These are phyloP conservation scores for Immersiella caudata DNA, from an alignment of 495 filamentous ascomycete species.

Conservation along the genomic window DNA sequence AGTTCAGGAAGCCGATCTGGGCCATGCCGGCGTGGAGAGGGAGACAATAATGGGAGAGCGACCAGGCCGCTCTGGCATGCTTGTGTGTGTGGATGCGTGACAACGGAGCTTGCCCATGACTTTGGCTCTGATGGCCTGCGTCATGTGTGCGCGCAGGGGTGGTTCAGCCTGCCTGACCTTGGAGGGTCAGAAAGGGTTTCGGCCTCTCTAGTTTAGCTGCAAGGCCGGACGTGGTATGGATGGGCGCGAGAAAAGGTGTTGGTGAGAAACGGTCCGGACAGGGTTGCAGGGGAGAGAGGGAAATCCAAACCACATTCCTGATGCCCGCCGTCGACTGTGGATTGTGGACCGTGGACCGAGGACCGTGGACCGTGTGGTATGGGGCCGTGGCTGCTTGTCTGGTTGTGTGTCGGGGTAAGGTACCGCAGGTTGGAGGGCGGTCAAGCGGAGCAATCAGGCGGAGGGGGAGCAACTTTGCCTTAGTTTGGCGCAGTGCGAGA, in stretches of 20 bases:
- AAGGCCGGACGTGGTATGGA: constrained; percentile 36
- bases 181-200: constrained; percentile 36
- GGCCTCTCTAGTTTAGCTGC: constrained; percentile 32
- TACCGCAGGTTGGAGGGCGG: constrained; percentile 28
- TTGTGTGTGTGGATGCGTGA: constrained; percentile 38
- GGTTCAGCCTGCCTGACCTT: constrained; percentile 36
- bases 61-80: constrained; percentile 39
- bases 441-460: constrained; percentile 39
- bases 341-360: constrained; percentile 10
- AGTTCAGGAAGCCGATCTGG: constrained; percentile 31
- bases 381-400: constrained; percentile 24
- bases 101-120: constrained; percentile 41
- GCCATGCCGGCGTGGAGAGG: constrained; percentile 32
- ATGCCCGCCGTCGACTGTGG: constrained; percentile 6
- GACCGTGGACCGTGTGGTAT: constrained; percentile 23
- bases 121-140: constrained; percentile 36
- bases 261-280: constrained; percentile 23
- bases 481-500: constrained; percentile 16
- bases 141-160: constrained; percentile 42
- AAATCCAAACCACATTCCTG: constrained; percentile 28
- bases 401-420: constrained; percentile 23
- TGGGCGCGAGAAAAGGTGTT: constrained; percentile 26
- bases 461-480: constrained; percentile 19
- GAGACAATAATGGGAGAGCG: constrained; percentile 28
- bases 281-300: constrained; percentile 27